Base-by-base conservation (phyloP, 805 yeast genomes). In the Jamesozyma hellenica region DNA sequence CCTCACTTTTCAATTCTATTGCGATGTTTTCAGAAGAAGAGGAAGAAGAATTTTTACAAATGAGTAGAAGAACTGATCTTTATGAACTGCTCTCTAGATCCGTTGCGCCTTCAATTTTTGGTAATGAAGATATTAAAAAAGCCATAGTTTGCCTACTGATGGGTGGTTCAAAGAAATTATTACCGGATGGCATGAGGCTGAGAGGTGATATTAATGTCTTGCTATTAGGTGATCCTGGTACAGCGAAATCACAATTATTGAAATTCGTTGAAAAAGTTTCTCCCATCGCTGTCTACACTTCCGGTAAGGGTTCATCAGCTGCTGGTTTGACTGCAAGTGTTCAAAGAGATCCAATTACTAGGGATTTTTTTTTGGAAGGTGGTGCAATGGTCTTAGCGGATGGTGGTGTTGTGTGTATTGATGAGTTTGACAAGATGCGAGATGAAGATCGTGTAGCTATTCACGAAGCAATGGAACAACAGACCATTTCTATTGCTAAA, bases 311-410 rank as follows among this genome's bases (percentile, higher is more conserved):
- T 55, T 90, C 98, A 0, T 90, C 97, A 10, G 99, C 99, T 2
- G 99, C 97, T 2, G 99, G 99, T 77, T 73, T 92, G 63, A 92
- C 99, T 2, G 98, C 98, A 0, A 82, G 95, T 14, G 97, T 92
- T 15, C 98, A 90, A 65, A 74, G 96, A 59, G 97, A 92, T 60
- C 71, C 85, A 1, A 68, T 70, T 18, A 83, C 96, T 0, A 69
- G 95, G 47, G 98, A 92, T 52, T 92, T 90, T 60, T 90, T 84
- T 60, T 68, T 92, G 39, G 99, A 92, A 72, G 98, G 99, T 44
- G 99, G 99, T 64, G 99, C 99, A 8, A 88, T 92, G 96, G 98
- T 92, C n/a, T 68, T 92, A 37, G 98, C 99, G 0, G 98, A 92
- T 65, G 97, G 97, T 30, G 99, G 99, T 49, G 96, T 92, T 37